A percentile compares a stretch with the other conserved stretches of the same genome.
These are phyloP conservation scores for Pythium oligandrum DNA, from an alignment of 352 stramenopile genomes.

Conservation along the genomic window DNA sequence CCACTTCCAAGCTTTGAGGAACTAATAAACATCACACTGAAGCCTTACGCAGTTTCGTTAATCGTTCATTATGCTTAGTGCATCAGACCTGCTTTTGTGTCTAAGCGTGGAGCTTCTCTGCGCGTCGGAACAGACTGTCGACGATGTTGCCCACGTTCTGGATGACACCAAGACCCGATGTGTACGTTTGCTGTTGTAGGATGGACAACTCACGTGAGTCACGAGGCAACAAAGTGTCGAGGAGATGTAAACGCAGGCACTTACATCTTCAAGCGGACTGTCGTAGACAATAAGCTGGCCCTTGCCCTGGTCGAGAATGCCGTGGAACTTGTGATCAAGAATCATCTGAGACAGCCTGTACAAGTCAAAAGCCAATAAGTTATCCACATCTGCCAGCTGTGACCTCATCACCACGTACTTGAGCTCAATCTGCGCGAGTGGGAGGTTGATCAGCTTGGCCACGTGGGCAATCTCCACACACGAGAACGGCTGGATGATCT, in stretches of 20 bases:
- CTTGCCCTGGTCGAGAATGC: slow-evolving; percentile 98
- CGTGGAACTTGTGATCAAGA: slow-evolving; percentile 98
- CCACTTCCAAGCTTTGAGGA: slow-evolving; percentile 45
- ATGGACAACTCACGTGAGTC: slow-evolving; percentile 3
- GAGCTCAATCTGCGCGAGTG: slow-evolving; percentile 75
- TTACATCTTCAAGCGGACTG: slow-evolving; percentile 88
- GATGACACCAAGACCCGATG: slow-evolving; percentile 93
- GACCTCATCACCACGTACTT: slow-evolving; percentile 40
- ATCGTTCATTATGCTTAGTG: no score
- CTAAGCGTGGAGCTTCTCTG: slow-evolving; percentile 80
- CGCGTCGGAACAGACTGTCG: slow-evolving; percentile 91
- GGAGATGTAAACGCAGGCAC: slow-evolving; percentile 1
- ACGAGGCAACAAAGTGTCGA: neutral
- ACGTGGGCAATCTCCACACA: slow-evolving; percentile 97
- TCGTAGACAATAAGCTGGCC: slow-evolving; percentile 99
- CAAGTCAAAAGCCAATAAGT: neutral
- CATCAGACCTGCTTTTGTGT: no score
- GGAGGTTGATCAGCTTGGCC: slow-evolving; percentile 96
- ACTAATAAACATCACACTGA: neutral
- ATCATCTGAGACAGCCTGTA: slow-evolving; percentile 99
- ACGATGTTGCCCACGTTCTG: slow-evolving; percentile 96
- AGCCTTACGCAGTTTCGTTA: no score
- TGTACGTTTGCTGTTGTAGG: slow-evolving; percentile 81
- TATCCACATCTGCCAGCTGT: slow-evolving; percentile 30
- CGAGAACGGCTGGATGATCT: slow-evolving; percentile 98